phyloP scores from a whole-genome alignment of 192 early-diverging fungal genomes.

The Neocallimastix lanati region DNA sequence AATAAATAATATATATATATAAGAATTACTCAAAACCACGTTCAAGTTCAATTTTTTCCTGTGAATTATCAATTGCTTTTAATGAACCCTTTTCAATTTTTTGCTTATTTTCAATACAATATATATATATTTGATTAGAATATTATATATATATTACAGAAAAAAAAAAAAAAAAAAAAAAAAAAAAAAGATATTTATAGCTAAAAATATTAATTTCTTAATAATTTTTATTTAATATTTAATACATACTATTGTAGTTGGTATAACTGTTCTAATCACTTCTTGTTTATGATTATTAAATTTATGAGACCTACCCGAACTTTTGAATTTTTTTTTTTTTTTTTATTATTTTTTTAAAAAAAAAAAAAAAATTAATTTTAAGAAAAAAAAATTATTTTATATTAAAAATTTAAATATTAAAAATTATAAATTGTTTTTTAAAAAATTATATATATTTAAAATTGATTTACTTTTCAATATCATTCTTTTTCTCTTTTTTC shows the following conservation, averaged over 20 bases:
- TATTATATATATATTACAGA: background rate
- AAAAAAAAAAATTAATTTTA: background rate
- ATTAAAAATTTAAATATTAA: too few relatives aligned
- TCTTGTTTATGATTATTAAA: background rate
- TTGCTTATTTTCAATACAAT: background rate
- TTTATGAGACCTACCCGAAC: conserved; percentile 2
- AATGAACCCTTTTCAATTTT: background rate
- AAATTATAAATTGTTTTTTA: too few relatives aligned
- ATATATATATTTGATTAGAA: too few relatives aligned
- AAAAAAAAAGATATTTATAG: too few relatives aligned
- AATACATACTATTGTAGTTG: background rate
- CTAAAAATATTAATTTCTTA: too few relatives aligned
- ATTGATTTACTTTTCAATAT: too few relatives aligned
- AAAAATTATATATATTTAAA: too few relatives aligned
- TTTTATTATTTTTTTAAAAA: too few relatives aligned
- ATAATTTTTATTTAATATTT: too few relatives aligned
- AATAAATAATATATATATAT: too few relatives aligned
- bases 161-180: background rate
- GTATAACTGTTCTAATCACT: background rate
- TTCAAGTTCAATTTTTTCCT: conserved; percentile 17
- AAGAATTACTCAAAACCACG: conserved; percentile 19
- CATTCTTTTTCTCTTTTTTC: too few relatives aligned
- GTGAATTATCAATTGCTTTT: conserved; percentile 1
- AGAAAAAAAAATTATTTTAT: background rate
- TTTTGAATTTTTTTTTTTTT: conserved; percentile 5